A percentile compares a stretch with the other conserved stretches of the same genome.
phyloP scores from a whole-genome alignment of 1,284 basidiomycete species.

The Melampsora larici-populina region DNA sequence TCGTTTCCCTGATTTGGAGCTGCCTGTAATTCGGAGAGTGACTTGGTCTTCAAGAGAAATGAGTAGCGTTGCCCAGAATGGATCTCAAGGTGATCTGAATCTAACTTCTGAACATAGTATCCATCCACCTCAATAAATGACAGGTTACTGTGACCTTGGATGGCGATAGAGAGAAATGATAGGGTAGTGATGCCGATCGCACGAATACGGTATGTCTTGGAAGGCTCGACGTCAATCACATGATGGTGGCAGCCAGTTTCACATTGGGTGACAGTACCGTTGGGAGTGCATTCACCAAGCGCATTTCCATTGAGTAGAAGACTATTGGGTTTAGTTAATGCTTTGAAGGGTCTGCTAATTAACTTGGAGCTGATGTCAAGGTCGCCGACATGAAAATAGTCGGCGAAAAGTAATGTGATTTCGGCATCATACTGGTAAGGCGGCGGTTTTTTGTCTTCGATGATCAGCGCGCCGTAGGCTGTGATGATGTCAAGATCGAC shows the following conservation, averaged over 20 bases:
- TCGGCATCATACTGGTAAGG: constrained; percentile 37
- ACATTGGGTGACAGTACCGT: constrained; percentile 7
- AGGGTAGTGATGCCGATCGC: constrained; percentile 29
- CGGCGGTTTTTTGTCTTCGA: constrained; percentile 7
- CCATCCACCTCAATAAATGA: constrained; percentile 39
- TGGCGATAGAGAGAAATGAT: constrained; percentile 36
- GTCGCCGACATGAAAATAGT: constrained; percentile 36
- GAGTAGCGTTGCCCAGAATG: constrained; percentile 43
- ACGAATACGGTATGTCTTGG: constrained; percentile 27
- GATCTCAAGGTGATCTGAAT: constrained; percentile 10
- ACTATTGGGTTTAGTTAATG: constrained; percentile 34
- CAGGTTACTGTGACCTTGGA: constrained; percentile 20
- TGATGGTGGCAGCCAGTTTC: constrained; percentile 15
- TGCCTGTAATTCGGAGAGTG: constrained; percentile 14
- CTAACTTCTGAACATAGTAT: constrained; percentile 4
- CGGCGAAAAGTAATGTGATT: constrained; percentile 31
- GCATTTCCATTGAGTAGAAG: constrained; percentile 36
- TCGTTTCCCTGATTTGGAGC: neutral
- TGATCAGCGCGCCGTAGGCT: constrained; percentile 33
- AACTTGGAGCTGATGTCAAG: constrained; percentile 15
- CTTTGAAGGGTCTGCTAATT: constrained; percentile 18
- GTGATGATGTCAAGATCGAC: constrained; percentile 17
- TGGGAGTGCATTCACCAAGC: constrained; percentile 23
- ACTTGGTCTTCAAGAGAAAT: constrained; percentile 38
- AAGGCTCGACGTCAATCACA: constrained; percentile 38